Conservation (phyloP, 1,284 basidiomycete genomes). For the Pseudozyma thailandica region DNA sequence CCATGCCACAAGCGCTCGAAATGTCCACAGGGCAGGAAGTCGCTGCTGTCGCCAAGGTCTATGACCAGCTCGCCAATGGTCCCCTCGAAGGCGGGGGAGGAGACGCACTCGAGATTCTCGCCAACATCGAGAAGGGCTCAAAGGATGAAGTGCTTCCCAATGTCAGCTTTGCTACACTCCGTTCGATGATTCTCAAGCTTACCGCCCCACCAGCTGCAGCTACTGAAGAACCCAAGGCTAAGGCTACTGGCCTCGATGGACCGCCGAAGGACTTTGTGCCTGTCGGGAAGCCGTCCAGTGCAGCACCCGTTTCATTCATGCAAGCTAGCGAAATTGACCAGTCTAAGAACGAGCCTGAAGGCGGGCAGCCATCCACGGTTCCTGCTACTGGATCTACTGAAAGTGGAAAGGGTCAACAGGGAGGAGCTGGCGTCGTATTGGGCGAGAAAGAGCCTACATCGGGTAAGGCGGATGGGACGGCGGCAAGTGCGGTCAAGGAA, state of each 20-base stretch:
- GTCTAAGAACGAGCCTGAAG: slow-evolving; percentile 24
- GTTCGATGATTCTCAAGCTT: slow-evolving; percentile 42
- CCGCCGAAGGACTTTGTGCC: slow-evolving; percentile 24
- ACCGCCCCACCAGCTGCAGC: slow-evolving; percentile 38
- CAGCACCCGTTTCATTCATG: slow-evolving; percentile 41
- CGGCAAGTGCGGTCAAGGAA: slow-evolving; percentile 22
- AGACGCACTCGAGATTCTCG: slow-evolving; percentile 38
- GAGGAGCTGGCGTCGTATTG: slow-evolving; percentile 17
- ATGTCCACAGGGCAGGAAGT: slow-evolving; percentile 48
- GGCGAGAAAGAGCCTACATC: slow-evolving; percentile 12
- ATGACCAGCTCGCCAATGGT: slow-evolving; percentile 46
- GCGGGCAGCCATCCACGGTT: slow-evolving; percentile 25
- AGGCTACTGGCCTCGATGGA: slow-evolving; percentile 19
- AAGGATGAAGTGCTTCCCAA: slow-evolving; percentile 34
- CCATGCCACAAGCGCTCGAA: slow-evolving; percentile 35
- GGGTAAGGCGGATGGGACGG: slow-evolving; percentile 26
- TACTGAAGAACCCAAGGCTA: background rate
- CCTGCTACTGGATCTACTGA: slow-evolving; percentile 9
- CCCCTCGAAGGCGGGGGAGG: slow-evolving; percentile 43
- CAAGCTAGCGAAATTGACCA: slow-evolving; percentile 43
- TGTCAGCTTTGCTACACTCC: slow-evolving; percentile 34
- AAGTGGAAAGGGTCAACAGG: slow-evolving; percentile 26
- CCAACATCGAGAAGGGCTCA: slow-evolving; percentile 33
- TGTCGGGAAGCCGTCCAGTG: slow-evolving; percentile 5
- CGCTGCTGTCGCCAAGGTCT: slow-evolving; percentile 38